phyloP scores from a whole-genome alignment of 169 alveolate species.

The Eimeria falciformis region DNA sequence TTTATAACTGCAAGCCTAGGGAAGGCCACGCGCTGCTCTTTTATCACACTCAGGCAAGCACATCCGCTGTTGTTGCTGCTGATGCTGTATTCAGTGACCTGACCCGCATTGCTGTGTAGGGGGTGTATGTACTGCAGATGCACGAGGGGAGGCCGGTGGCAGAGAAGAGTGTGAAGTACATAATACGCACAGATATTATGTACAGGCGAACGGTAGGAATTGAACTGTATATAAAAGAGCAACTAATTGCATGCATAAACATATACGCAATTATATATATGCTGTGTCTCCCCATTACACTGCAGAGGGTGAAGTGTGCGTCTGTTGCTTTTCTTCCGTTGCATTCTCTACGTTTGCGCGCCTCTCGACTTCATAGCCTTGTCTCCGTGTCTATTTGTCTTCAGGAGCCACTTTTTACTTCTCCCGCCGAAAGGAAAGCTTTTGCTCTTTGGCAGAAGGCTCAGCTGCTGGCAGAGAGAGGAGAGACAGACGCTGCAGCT shows the following conservation, averaged over 20 bases:
- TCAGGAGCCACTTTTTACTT: constrained; percentile 51
- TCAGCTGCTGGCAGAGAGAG: constrained; percentile 79
- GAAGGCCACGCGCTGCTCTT: constrained; percentile 67
- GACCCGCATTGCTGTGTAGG: not conserved
- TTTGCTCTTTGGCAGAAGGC: constrained; percentile 77
- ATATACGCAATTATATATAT: too few species aligned
- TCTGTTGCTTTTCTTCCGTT: too few species aligned
- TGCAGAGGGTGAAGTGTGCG: too few species aligned
- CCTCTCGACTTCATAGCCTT: not conserved
- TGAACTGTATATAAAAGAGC: too few species aligned
- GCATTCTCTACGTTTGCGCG: not conserved
- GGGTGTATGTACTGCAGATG: constrained; percentile 73
- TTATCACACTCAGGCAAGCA: constrained; percentile 76
- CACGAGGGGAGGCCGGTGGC: constrained; percentile 84
- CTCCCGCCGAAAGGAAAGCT: constrained; percentile 75
- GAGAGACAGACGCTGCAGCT: constrained; percentile 76
- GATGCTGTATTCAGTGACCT: not conserved
- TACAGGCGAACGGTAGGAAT: constrained; percentile 77
- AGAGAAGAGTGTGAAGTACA: constrained; percentile 76
- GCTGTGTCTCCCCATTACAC: too few species aligned
- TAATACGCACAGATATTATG: constrained; percentile 82
- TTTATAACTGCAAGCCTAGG: constrained; percentile 33
- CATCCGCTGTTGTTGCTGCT: not conserved
- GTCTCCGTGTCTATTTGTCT: not conserved
- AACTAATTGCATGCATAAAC: too few species aligned